phyloP scores from a whole-genome alignment of 306 rosid genomes.

The Dryas alaskensis region DNA sequence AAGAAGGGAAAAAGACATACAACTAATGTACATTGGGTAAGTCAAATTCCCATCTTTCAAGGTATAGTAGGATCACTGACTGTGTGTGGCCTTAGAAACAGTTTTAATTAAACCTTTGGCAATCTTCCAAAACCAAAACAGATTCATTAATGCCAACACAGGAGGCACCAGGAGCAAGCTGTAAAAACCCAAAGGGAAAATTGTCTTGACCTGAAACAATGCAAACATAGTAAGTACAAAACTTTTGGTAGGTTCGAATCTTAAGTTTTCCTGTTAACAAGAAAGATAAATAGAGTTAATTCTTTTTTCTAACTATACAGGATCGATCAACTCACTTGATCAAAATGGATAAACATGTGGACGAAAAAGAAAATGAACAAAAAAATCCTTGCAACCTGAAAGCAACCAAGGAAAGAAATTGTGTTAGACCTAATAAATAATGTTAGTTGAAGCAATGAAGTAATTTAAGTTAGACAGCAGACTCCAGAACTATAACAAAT shows the following conservation, averaged over 20 bases:
- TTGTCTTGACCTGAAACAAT: constrained; percentile 53
- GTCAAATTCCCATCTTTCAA: constrained; percentile 6
- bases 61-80: constrained; percentile 40
- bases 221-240: background rate
- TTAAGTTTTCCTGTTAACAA: background rate
- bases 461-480: background rate
- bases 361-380: constrained; percentile 64
- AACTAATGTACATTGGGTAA: constrained; percentile 15
- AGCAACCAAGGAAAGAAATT: constrained; percentile 7
- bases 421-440: background rate
- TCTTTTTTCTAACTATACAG: constrained; percentile 4
- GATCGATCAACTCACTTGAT: constrained; percentile 54
- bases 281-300: background rate
- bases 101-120: constrained; percentile 78
- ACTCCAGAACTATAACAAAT: background rate
- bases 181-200: constrained; percentile 69
- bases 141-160: constrained; percentile 54
- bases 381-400: constrained; percentile 79
- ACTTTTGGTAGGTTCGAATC: background rate
- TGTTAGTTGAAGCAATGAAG: background rate
- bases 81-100: constrained; percentile 58
- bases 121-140: constrained; percentile 94
- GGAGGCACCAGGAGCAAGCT: constrained; percentile 63
- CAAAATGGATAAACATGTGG: constrained; percentile 73
- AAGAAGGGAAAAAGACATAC: background rate